phyloP scores from a whole-genome alignment of 192 early-diverging fungal genomes.

The Coemansia sp. region DNA sequence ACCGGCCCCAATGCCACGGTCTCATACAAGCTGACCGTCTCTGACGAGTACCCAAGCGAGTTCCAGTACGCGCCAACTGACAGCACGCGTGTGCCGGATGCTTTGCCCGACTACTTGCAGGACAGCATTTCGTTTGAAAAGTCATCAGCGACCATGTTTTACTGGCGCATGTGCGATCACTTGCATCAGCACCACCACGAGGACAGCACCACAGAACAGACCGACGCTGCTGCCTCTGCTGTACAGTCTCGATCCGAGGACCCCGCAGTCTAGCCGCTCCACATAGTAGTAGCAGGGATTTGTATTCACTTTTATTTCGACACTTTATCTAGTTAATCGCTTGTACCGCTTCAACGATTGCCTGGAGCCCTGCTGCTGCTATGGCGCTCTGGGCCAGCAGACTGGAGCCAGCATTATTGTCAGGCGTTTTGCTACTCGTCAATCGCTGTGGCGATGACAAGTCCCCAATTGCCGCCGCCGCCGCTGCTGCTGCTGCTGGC shows the following conservation, averaged over 20 bases:
- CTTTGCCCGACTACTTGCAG: slow-evolving; percentile 44
- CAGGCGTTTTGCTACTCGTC: background rate
- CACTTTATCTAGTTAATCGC: background rate
- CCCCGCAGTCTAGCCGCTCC: background rate
- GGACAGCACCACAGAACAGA: background rate
- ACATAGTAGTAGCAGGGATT: background rate
- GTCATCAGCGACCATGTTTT: slow-evolving; percentile 45
- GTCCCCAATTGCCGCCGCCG: too few species aligned
- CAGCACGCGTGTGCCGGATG: slow-evolving; percentile 11
- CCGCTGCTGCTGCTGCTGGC: background rate
- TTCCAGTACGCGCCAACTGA: slow-evolving; percentile 52
- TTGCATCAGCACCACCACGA: slow-evolving; percentile 13
- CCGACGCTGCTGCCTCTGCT: background rate
- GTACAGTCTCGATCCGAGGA: background rate
- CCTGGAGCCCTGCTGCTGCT: background rate
- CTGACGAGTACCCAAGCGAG: slow-evolving; percentile 45
- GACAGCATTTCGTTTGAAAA: slow-evolving; percentile 50
- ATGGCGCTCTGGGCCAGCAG: background rate
- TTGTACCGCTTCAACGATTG: background rate
- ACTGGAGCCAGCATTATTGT: background rate
- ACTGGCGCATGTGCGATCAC: slow-evolving; percentile 53
- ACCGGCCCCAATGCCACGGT: slow-evolving; percentile 18
- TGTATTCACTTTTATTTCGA: background rate
- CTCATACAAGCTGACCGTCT: slow-evolving; percentile 41
- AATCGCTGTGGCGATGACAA: background rate